phyloP scores from a whole-genome alignment of 176 grass and related monocot species.

The Guadua angustifolia region DNA sequence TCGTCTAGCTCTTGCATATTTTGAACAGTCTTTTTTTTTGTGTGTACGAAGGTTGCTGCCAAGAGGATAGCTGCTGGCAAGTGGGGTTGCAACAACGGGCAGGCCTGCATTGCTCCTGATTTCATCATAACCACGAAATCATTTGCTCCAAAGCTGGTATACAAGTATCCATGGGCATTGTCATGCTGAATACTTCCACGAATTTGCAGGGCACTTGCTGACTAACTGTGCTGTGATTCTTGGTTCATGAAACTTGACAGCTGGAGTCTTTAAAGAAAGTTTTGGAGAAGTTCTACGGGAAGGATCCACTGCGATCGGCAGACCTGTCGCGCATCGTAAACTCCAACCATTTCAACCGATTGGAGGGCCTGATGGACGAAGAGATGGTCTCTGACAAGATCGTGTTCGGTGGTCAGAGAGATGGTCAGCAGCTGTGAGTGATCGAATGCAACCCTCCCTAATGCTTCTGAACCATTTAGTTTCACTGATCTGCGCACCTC shows the following conservation, averaged over 20 bases:
- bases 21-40: not conserved
- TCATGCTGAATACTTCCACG: not conserved
- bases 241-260: conserved; percentile 41
- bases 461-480: not conserved
- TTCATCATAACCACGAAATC: conserved; percentile 80
- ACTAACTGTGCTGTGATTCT: conserved; percentile 4
- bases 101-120: conserved; percentile 84
- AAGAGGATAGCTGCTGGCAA: conserved; percentile 79
- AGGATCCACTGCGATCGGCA: conserved; percentile 55
- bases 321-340: conserved; percentile 77
- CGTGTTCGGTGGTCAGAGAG: conserved; percentile 62
- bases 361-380: conserved; percentile 66
- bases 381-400: conserved; percentile 60
- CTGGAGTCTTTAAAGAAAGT: conserved; percentile 56
- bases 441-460: not conserved
- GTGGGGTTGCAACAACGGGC: conserved; percentile 85
- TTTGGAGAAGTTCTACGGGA: conserved; percentile 76
- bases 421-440: conserved; percentile 67
- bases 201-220: too few relatives aligned
- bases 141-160: conserved; percentile 76
- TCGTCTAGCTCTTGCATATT: not conserved
- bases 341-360: conserved; percentile 61
- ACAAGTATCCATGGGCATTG: not conserved
- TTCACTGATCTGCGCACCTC: not conserved
- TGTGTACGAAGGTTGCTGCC: conserved; percentile 49